Evolutionary conservation across 2,329 filamentous ascomycete genomes (phyloP).

Genomic region (Ceratocystiopsis sp.): DNA sequence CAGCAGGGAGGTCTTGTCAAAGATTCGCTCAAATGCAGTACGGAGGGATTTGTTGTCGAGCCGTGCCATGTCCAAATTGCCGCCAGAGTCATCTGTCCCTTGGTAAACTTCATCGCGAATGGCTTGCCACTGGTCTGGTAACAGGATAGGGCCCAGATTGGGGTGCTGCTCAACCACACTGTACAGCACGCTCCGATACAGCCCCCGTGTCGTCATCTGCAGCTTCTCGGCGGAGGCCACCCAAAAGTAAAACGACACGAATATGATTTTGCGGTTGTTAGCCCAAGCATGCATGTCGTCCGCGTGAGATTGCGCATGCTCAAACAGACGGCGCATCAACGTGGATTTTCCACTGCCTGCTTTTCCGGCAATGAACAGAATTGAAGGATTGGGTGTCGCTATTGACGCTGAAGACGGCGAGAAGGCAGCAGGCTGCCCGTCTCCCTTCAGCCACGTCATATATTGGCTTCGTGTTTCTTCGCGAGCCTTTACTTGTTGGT

Average conservation of each 20-base stretch:
- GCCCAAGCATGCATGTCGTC: background rate
- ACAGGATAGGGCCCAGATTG: background rate
- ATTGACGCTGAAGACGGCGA: background rate
- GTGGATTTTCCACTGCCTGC: constrained; percentile 1
- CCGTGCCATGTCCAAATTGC: background rate
- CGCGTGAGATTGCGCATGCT: background rate
- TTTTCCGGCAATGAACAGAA: background rate
- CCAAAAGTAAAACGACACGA: constrained; percentile 2
- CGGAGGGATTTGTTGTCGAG: background rate
- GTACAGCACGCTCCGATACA: background rate
- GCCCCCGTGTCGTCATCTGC: background rate
- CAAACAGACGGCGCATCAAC: background rate
- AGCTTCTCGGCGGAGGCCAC: background rate
- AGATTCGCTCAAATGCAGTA: background rate
- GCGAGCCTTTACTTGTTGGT: background rate
- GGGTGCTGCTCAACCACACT: background rate
- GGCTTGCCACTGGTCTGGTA: background rate
- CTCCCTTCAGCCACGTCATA: background rate
- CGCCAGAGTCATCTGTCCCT: background rate
- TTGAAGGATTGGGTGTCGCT: background rate
- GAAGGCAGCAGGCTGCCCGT: background rate
- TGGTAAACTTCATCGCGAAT: background rate
- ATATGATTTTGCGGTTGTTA: background rate
- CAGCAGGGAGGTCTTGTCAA: background rate
- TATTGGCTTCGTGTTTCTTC: background rate